phyloP scores from a whole-genome alignment of 2,329 filamentous ascomycete species.

The Fusarium fracticaudum region DNA sequence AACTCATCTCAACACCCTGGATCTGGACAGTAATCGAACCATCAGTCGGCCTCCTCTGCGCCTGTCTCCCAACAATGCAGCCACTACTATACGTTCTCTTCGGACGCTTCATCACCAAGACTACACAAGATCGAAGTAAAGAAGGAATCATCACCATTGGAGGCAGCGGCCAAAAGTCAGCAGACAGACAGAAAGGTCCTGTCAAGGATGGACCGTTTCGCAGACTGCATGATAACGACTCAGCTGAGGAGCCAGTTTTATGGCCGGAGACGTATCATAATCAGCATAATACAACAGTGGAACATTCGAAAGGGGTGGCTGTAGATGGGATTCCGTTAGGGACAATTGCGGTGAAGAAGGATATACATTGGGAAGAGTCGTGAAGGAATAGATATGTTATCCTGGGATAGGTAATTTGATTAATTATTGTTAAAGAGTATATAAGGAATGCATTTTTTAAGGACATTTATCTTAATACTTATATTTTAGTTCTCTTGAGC shows the following conservation, averaged over 20 bases:
- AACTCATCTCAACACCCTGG: background rate
- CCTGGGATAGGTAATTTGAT: no score
- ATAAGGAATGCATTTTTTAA: no score
- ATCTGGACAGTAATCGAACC: constrained; percentile 9
- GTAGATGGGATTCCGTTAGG: background rate
- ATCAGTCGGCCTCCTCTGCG: background rate
- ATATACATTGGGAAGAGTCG: background rate
- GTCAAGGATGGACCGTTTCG: background rate
- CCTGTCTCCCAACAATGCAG: constrained; percentile 2
- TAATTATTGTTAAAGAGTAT: rapidly evolving
- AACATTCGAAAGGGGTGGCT: background rate
- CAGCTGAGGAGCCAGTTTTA: constrained; percentile 1
- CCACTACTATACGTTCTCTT: background rate
- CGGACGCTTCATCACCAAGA: background rate
- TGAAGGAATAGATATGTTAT: rapidly evolving
- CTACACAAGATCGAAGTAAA: background rate
- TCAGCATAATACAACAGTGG: background rate
- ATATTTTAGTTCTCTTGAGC: no score
- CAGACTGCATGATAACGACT: constrained; percentile 1
- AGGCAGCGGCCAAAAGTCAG: background rate
- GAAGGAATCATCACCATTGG: background rate
- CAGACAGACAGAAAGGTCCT: background rate
- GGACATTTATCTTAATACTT: no score
- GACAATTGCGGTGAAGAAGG: background rate
- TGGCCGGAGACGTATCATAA: constrained; percentile 4